Evolutionary conservation across 140 eudicot genomes (phyloP).

Genomic region (Stevia rebaudiana): DNA sequence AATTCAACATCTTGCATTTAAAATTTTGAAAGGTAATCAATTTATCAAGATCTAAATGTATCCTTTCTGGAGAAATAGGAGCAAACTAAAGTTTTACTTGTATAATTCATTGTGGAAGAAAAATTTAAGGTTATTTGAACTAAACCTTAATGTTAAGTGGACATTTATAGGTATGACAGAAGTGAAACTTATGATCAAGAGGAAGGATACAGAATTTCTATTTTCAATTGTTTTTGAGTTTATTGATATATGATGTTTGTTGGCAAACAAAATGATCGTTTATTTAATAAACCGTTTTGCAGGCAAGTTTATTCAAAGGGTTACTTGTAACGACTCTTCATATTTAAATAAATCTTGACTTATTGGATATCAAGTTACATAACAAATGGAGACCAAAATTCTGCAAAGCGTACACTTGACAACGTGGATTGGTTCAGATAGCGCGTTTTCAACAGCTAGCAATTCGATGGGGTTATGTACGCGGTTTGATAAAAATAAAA

Average conservation of each 20-base stretch:
- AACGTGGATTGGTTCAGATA: conserved; percentile 40
- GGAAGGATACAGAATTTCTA: background rate
- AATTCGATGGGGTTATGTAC: conserved; percentile 37
- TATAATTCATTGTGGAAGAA: background rate
- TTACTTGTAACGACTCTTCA: conserved; percentile 2
- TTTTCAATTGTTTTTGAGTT: background rate
- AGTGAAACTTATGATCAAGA: background rate
- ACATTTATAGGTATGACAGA: conserved; percentile 1
- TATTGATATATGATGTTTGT: background rate
- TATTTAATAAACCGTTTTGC: conserved; percentile 9
- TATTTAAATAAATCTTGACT: background rate
- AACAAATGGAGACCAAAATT: conserved; percentile 47
- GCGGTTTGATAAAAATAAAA: conserved; percentile 31
- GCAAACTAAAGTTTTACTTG: background rate
- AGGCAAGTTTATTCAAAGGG: conserved; percentile 3
- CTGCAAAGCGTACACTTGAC: conserved; percentile 40
- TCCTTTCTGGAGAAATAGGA: background rate
- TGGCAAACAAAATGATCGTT: conserved; percentile 1
- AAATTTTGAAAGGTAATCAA: background rate
- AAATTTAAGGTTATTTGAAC: background rate
- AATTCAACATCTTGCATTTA: background rate
- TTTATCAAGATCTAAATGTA: background rate
- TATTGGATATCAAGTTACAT: conserved; percentile 9
- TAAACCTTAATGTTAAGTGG: background rate
- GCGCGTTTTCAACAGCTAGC: conserved; percentile 24